Conservation (phyloP, 225 moss, liverwort and hornwort species). For the Physcomitrellopsis africana region DNA sequence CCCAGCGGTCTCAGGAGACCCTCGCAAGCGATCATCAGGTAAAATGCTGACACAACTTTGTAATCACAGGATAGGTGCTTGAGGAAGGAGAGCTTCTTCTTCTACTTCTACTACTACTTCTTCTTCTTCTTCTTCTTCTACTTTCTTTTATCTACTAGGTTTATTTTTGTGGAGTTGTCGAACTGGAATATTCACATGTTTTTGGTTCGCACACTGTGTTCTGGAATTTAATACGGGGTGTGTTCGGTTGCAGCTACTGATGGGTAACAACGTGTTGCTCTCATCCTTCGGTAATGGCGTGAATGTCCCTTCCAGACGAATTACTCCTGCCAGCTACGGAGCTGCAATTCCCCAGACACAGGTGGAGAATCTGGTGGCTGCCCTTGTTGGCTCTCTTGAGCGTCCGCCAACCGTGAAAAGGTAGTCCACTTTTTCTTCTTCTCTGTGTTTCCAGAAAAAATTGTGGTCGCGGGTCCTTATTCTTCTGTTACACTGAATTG, state of each 20-base stretch:
- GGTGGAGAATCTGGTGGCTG: slow-evolving; percentile 34
- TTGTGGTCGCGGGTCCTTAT: no score
- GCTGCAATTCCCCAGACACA: slow-evolving; percentile 20
- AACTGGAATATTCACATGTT: no score
- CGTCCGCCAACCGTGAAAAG: not conserved
- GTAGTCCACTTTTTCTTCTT: not conserved
- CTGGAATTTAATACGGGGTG: no score
- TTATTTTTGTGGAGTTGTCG: no score
- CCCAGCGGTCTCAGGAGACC: slow-evolving; percentile 14
- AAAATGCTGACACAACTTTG: not conserved
- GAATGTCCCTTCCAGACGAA: not conserved
- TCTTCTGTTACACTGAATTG: not conserved
- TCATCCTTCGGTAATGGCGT: not conserved
- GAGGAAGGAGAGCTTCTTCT: not conserved
- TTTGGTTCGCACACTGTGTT: no score
- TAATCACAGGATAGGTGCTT: not conserved
- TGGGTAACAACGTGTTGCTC: slow-evolving; percentile 1
- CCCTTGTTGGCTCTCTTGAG: slow-evolving; percentile 26
- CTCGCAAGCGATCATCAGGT: slow-evolving; percentile 29
- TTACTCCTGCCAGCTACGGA: not conserved
- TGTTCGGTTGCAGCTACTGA: slow-evolving; percentile 23
- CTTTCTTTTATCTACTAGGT: no score
- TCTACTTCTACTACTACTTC: not conserved
- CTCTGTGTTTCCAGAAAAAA: no score
- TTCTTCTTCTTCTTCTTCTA: no score